Percentiles rank a stretch among this genome's conserved stretches.
phyloP scores from a whole-genome alignment of 2,329 filamentous ascomycete genomes.

The Colletotrichum echinochloae region DNA sequence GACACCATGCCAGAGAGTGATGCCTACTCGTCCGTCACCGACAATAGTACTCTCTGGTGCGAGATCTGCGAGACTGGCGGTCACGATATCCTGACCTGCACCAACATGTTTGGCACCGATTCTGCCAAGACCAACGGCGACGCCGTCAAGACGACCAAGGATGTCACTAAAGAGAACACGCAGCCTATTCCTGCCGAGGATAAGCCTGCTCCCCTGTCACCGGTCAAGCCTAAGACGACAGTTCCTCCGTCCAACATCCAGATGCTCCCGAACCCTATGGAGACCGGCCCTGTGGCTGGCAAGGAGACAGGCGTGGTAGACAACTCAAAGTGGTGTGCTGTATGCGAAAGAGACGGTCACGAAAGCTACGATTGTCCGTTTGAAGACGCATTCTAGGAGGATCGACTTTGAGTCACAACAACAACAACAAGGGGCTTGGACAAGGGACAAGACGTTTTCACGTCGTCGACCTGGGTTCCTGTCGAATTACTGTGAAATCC shows the following conservation, averaged over 20 bases:
- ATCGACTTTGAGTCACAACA: conserved; percentile 16
- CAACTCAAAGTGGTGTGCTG: conserved; percentile 92
- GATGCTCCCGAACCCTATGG: conserved; percentile 71
- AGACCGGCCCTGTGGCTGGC: conserved; percentile 77
- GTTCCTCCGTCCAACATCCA: conserved; percentile 55
- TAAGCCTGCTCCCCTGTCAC: conserved; percentile 67
- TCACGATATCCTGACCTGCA: conserved; percentile 94
- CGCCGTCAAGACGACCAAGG: conserved; percentile 49
- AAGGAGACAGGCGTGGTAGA: conserved; percentile 85
- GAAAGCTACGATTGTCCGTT: conserved; percentile 96
- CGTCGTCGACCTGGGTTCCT: not conserved
- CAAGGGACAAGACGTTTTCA: not conserved
- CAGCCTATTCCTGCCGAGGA: conserved; percentile 56
- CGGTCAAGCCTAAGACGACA: conserved; percentile 60
- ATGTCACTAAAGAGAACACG: conserved; percentile 53
- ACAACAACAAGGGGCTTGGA: conserved; percentile 7
- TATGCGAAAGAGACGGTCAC: conserved; percentile 96
- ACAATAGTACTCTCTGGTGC: conserved; percentile 84
- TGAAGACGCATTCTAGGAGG: conserved; percentile 77
- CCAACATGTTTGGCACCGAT: conserved; percentile 80
- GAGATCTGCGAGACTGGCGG: conserved; percentile 94
- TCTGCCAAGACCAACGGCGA: conserved; percentile 51
- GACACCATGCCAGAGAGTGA: conserved; percentile 80
- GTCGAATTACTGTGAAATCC: conserved; percentile 3
- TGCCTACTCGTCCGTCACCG: conserved; percentile 76